Evolutionary conservation across 1,284 basidiomycete genomes (phyloP), one percentile per base, ranked within the genome.

Genomic region (Tetrapyrgos nigripes): DNA sequence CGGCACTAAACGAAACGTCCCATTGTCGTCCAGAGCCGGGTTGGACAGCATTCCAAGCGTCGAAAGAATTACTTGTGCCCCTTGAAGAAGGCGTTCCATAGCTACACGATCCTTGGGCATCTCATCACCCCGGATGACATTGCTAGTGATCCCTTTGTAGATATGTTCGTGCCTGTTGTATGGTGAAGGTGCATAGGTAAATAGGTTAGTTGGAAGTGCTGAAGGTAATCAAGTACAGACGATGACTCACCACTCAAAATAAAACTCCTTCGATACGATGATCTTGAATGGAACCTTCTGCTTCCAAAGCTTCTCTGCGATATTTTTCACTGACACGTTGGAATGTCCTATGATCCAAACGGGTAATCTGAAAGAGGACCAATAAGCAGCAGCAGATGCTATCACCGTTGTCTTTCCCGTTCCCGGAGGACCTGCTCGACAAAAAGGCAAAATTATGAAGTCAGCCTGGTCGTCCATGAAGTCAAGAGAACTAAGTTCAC

Each of bases 121-220:
- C 35, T 76, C 70, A 51, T 81, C 78, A 1, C 76, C 72, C 5
- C 75, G 75, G 23, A 82, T 73, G 1, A 82, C 59, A 13, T 66
- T 65, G 1, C 67, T 52, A 40, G 70, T 48, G 5, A 82, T 70
- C 5, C 65, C 53, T 2, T 65, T 60, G 59, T 83, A 83, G 4
- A 82, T 65, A 50, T 81, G 75, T 60, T 83, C 80, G 55, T 83
- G 79, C 80, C 82, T 83, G n/a, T n/a, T n/a, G n/a, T n/a, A n/a
- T n/a, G n/a, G n/a, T n/a, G n/a, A n/a, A n/a, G n/a, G n/a, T n/a
- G n/a, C n/a, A n/a, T n/a, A n/a, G n/a, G n/a, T n/a, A n/a, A n/a
- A n/a, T n/a, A n/a, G n/a, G n/a, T n/a, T n/a, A n/a, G n/a, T n/a
- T n/a, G n/a, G n/a, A 43, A 57, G 27, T 53, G 31, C 4, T 53